Evolutionary conservation across 139 green algal genomes (phyloP), one percentile per base, ranked within the genome.

Genomic region (Micractinium conductrix): DNA sequence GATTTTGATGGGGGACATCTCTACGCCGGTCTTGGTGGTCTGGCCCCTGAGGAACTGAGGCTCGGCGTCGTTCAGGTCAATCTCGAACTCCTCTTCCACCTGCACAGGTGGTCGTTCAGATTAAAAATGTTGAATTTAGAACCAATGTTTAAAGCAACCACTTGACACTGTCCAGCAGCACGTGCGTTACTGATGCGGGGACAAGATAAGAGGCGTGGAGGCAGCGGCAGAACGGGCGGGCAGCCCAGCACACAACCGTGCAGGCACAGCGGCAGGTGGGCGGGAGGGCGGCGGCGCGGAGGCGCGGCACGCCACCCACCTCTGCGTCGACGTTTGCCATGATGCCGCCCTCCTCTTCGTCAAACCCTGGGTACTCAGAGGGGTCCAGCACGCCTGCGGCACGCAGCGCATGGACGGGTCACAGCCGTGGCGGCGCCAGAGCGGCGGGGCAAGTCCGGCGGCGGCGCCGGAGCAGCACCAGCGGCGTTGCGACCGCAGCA

Each of bases 31-130:
- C 38, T 83, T 81, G 33, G 67, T 80, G 44, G 90, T 95, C 86
- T 93, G 88, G 37, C 95, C 96, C 78, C 93, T 92, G 30, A 99
- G 84, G 88, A 99, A 99, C 37, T 93, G 79, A 4, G 97, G 96
- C 92, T 99, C 97, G 43, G 91, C 88, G 37, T 99, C 97, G 90
- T 99, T 99, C 40, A 99, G 88, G 87, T 99, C 97, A 16, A 99
- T 96, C 91, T 99, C 97, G 89, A 98, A 95, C 88, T 99, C 97
- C 89, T 99, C 93, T 84, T 97, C 94, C 19, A 87, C 85, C 83
- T 90, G 78, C 37, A 70, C 17, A n/a, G 17, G 33, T 37, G 2
- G 60, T 24, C 45, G 14, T n/a, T 62, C 26, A 42, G 40, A 73
- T n/a, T n/a, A n/a, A n/a, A n/a, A n/a, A n/a, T n/a, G n/a, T n/a